Conservation (phyloP, 768 basidiomycete genomes). For the Kwoniella heveanensis region DNA sequence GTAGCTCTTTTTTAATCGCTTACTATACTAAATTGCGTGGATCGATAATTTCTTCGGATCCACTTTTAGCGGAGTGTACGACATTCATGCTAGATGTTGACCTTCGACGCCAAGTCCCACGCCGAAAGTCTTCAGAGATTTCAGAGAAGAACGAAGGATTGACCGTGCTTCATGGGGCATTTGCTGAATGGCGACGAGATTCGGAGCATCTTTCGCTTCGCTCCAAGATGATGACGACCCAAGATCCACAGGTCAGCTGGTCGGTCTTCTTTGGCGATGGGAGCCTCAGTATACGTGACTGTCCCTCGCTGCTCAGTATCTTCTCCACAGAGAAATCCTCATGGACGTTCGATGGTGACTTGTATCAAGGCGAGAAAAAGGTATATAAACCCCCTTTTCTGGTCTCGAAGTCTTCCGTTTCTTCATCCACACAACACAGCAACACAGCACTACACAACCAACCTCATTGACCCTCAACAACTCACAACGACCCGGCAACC, state of each 20-base stretch:
- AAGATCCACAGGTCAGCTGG: not conserved
- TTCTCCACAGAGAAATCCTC: no score
- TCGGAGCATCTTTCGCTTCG: slow-evolving; percentile 1
- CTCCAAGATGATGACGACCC: slow-evolving; percentile 1
- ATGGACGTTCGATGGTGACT: no score
- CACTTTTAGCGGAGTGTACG: not conserved
- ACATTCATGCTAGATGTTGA: not conserved
- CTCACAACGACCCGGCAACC: not conserved
- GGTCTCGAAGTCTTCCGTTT: not conserved
- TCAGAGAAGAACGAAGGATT: no score
- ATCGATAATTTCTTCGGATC: not conserved
- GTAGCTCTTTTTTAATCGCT: no score
- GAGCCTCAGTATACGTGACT: no score
- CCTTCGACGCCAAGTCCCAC: not conserved
- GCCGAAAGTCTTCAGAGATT: not conserved
- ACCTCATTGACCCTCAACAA: not conserved
- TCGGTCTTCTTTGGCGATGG: no score
- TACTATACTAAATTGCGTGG: not conserved
- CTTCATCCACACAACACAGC: not conserved
- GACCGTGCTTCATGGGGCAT: not conserved
- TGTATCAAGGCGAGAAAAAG: no score
- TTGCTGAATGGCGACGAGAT: not conserved
- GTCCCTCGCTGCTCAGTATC: no score
- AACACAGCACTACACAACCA: no score
- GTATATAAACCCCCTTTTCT: not conserved